Percentiles rank a stretch among this genome's conserved stretches.
phyloP scores from a whole-genome alignment of 805 yeast species.

The Starmerella bombi region DNA sequence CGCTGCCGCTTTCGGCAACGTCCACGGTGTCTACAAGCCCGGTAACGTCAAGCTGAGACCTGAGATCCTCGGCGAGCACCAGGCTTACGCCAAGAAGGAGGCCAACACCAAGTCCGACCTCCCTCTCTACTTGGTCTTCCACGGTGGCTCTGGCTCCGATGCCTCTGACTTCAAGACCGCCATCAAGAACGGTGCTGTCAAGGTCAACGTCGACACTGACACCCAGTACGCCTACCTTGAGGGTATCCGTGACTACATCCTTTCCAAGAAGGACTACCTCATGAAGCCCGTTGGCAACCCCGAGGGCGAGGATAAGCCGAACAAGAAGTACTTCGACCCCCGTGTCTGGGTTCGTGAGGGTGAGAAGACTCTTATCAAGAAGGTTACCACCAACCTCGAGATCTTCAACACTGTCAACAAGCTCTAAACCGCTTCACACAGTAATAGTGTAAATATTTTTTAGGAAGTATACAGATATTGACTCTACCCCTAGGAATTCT shows the following conservation, averaged over 20 bases:
- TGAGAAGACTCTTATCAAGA: constrained; percentile 91
- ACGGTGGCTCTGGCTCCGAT: constrained; percentile 98
- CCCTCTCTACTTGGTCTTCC: constrained; percentile 97
- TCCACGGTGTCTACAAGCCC: constrained; percentile 98
- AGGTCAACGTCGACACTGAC: constrained; percentile 98
- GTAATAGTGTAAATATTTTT: too few species aligned
- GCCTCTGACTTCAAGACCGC: constrained; percentile 85
- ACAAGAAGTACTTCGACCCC: constrained; percentile 99
- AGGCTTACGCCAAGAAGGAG: constrained; percentile 67
- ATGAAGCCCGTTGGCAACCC: constrained; percentile 92
- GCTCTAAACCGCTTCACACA: constrained; percentile 11
- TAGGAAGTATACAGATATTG: neutral
- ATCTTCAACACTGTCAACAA: constrained; percentile 48
- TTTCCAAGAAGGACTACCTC: constrained; percentile 91
- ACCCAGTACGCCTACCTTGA: constrained; percentile 94
- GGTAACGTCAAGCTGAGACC: constrained; percentile 94
- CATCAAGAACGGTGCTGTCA: constrained; percentile 87
- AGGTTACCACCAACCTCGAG: constrained; percentile 71
- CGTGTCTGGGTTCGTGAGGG: constrained; percentile 99
- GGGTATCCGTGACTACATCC: constrained; percentile 96
- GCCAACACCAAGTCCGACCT: constrained; percentile 37
- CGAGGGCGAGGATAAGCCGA: constrained; percentile 97
- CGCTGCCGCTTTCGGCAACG: constrained; percentile 99
- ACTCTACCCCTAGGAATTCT: too few species aligned
- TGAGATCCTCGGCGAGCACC: constrained; percentile 90